These are phyloP conservation scores for Wickerhamiella galacta DNA, from an alignment of 805 yeast species.

Conservation along the genomic window DNA sequence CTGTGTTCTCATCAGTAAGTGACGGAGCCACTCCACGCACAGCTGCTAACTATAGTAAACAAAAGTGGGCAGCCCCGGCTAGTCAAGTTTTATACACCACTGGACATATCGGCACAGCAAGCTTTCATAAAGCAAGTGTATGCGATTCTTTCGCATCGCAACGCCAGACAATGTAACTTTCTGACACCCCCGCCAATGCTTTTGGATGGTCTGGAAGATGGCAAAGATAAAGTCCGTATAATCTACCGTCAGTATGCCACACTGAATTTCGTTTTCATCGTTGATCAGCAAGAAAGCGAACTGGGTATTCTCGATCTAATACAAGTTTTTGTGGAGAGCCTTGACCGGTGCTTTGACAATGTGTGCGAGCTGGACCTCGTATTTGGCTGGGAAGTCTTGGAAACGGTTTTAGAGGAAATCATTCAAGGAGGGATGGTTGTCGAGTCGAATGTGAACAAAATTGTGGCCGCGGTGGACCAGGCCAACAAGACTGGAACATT, in stretches of 20 bases:
- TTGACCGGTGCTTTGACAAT: constrained; percentile 82
- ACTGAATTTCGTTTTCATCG: constrained; percentile 85
- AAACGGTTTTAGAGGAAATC: constrained; percentile 70
- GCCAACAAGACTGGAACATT: constrained; percentile 16
- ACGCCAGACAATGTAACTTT: constrained; percentile 69
- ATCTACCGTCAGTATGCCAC: constrained; percentile 93
- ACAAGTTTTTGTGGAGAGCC: constrained; percentile 90
- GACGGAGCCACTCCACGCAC: constrained; percentile 2
- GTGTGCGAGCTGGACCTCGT: constrained; percentile 93
- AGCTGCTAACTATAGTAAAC: constrained; percentile 36
- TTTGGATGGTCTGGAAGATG: constrained; percentile 36
- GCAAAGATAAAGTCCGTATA: constrained; percentile 56
- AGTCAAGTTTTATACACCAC: constrained; percentile 81
- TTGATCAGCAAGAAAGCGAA: constrained; percentile 90
- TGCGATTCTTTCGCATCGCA: constrained; percentile 54
- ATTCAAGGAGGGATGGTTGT: constrained; percentile 97
- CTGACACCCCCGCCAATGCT: constrained; percentile 75
- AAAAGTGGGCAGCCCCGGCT: constrained; percentile 81
- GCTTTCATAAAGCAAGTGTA: constrained; percentile 66
- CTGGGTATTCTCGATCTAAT: constrained; percentile 84
- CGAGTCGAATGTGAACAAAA: constrained; percentile 68
- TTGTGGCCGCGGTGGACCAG: constrained; percentile 43
- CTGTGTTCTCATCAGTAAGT: constrained; percentile 66
- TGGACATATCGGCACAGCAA: constrained; percentile 70
- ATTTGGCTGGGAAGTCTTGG: constrained; percentile 96